Percentiles rank a stretch among this genome's conserved stretches.
Evolutionary conservation across 169 alveolate genomes (phyloP).

Genomic region (Plasmodium malariae): DNA sequence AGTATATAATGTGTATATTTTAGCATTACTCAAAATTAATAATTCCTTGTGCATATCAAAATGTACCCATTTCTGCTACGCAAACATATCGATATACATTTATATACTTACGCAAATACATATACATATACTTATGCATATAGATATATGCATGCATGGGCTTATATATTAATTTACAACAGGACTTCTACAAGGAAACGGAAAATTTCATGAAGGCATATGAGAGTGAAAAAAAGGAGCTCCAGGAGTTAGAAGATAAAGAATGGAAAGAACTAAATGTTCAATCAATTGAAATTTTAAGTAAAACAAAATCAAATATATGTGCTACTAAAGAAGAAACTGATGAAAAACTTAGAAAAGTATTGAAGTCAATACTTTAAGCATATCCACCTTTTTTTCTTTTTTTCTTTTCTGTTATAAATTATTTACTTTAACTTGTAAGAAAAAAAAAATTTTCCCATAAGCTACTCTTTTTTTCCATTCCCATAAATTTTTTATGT

Average conservation of each 20-base stretch:
- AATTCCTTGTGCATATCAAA: too few relatives aligned
- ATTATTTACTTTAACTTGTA: not conserved
- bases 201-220: slow-evolving; percentile 46
- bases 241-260: slow-evolving; percentile 56
- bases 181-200: slow-evolving; percentile 54
- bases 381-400: not conserved
- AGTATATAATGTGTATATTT: too few relatives aligned
- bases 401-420: not conserved
- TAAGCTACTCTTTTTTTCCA: not conserved
- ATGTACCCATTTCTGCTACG: not conserved
- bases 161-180: not conserved
- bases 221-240: slow-evolving; percentile 42
- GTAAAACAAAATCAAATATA: slow-evolving; percentile 37
- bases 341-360: slow-evolving; percentile 53
- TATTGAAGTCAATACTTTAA: slow-evolving; percentile 37
- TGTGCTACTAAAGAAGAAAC: slow-evolving; percentile 59
- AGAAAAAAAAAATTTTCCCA: too few relatives aligned
- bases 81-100: not conserved
- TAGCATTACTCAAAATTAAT: too few relatives aligned
- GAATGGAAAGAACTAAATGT: slow-evolving; percentile 62
- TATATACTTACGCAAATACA: not conserved
- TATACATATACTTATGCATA: not conserved
- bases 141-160: not conserved
- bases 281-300: slow-evolving; percentile 50
- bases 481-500: not conserved